Evolutionary conservation across 208 protist species (phyloP).

Genomic region (Vickermania ingenoplastis): DNA sequence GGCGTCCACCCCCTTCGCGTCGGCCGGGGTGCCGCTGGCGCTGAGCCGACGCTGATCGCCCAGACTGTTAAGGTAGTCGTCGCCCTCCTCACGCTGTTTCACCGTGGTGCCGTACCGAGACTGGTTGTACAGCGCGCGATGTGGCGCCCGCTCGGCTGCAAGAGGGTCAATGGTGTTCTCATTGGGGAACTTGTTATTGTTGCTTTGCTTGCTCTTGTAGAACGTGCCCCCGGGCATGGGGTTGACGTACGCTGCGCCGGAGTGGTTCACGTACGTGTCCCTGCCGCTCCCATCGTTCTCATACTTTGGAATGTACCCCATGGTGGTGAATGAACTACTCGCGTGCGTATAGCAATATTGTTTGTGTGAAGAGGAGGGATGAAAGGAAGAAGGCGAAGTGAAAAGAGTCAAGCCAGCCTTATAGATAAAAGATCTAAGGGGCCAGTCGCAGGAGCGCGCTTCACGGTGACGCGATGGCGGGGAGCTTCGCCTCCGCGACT

Average conservation of each 20-base stretch:
- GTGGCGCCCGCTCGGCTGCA: constrained; percentile 17
- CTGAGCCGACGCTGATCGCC: constrained; percentile 1
- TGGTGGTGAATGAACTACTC: background rate
- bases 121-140: constrained; percentile 40
- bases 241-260: constrained; percentile 71
- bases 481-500: no score
- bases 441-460: no score
- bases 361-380: background rate
- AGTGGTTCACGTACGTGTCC: constrained; percentile 76
- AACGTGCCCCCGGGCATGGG: constrained; percentile 52
- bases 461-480: no score
- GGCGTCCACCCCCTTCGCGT: constrained; percentile 2
- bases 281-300: constrained; percentile 53
- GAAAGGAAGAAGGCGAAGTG: background rate
- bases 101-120: constrained; percentile 68
- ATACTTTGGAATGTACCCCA: constrained; percentile 26
- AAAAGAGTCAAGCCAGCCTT: background rate
- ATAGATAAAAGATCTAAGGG: no score
- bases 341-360: background rate
- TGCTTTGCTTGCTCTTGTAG: constrained; percentile 20
- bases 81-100: constrained; percentile 5
- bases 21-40: background rate
- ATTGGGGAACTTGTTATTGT: background rate
- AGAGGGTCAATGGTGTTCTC: constrained; percentile 23
- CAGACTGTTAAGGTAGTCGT: constrained; percentile 2